Conservation (phyloP, 2,329 filamentous ascomycete species). For the Dactylellina haptotyla region DNA sequence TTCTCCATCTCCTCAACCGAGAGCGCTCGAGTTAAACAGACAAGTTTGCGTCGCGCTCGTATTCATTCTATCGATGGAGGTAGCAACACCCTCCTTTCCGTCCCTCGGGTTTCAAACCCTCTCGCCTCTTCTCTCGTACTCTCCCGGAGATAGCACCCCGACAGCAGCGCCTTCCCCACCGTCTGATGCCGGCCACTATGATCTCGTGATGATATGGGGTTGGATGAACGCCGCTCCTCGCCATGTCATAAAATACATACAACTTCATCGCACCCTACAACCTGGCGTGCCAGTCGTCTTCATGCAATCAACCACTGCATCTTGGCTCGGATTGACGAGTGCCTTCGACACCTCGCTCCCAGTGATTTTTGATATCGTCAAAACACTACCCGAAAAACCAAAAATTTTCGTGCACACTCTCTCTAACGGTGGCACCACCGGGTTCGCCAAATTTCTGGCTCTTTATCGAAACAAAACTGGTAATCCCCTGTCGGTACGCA, state of each 20-base stretch:
- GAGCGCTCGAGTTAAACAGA: too few species aligned
- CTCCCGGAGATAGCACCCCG: not conserved
- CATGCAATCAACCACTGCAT: slow-evolving; percentile 30
- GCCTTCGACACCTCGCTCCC: slow-evolving; percentile 18
- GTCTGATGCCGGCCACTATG: slow-evolving; percentile 13
- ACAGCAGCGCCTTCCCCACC: not conserved
- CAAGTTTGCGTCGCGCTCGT: not conserved
- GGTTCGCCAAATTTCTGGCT: slow-evolving; percentile 29
- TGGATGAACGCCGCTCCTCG: slow-evolving; percentile 47
- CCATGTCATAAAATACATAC: slow-evolving; percentile 46
- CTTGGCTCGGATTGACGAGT: slow-evolving; percentile 25
- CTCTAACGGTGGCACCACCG: slow-evolving; percentile 36
- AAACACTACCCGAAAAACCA: slow-evolving; percentile 32
- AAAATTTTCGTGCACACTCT: slow-evolving; percentile 43
- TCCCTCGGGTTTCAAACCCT: slow-evolving; percentile 37
- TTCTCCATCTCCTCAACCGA: not conserved
- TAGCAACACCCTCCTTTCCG: slow-evolving; percentile 5
- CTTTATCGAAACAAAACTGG: slow-evolving; percentile 34
- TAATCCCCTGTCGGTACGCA: slow-evolving; percentile 11
- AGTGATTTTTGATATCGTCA: slow-evolving; percentile 28
- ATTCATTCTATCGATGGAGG: slow-evolving; percentile 1
- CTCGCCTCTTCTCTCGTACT: slow-evolving; percentile 40
- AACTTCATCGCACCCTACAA: slow-evolving; percentile 44
- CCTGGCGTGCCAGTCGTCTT: slow-evolving; percentile 43
- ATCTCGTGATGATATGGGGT: slow-evolving; percentile 46